Evolutionary conservation across 1,284 basidiomycete genomes (phyloP), one percentile per base, ranked within the genome.

Genomic region (Xerocomus cyaneibrunnescens): DNA sequence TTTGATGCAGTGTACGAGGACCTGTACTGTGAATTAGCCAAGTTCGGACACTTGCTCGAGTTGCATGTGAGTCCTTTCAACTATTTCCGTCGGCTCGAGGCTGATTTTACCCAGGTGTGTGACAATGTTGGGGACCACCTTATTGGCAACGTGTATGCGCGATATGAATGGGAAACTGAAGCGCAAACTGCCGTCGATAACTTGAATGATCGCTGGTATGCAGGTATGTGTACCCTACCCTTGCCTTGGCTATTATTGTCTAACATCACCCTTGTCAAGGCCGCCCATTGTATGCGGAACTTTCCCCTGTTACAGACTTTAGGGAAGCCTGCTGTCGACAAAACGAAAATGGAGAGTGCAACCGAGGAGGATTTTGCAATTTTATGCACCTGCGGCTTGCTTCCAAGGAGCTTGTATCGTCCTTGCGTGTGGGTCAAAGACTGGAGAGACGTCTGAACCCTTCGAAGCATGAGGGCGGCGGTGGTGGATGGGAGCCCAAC

Each of bases 101-200:
- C 32, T 59, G 16, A 58, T 42, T 37, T 21, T 23, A 3, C 7
- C 5, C 19, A 93, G 85, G 91, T 99, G 7, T 99, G 97, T 70
- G 97, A 99, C 74, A 99, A 99, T 67, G 94, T 99, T 27, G 97
- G 97, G 23, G 97, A 99, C 69, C 97, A 99, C 70, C 78, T 99
- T 39, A 95, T 98, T 65, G 97, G 97, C 25, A 99, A 99, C 66
- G 97, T 99, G 2, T 99, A 99, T 68, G 97, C 95, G 12, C 83
- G 97, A 38, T 99, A 94, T 69, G 94, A 98, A 68, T 97, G 92
- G 92, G 97, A 99, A 74, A 94, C 94, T 0, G 97, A 99, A 68
- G 97, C 97, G 8, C 90, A 94, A 68, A 76, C 85, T 37, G 96
- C 97, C 0, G 93, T 98, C 10, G 92, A 97, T 63, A 90, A 83